Conservation (phyloP, 164 flowering plant species). For the Sedum album region DNA sequence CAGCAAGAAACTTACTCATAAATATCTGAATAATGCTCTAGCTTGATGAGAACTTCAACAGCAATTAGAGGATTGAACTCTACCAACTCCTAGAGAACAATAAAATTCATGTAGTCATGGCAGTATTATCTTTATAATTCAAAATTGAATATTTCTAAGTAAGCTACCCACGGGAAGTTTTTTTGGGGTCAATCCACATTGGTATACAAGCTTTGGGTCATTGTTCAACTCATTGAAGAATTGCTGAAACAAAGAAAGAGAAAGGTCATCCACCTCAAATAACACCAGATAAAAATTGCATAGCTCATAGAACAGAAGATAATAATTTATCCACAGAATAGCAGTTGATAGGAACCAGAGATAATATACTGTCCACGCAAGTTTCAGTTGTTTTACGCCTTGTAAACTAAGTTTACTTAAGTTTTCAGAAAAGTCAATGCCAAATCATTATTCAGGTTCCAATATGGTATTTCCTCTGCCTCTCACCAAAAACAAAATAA, state of each 20-base stretch:
- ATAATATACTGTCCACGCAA: neutral
- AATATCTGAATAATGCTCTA: constrained; percentile 84
- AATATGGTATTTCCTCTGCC: no score
- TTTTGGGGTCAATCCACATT: constrained; percentile 91
- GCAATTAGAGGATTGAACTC: constrained; percentile 94
- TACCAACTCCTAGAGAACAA: constrained; percentile 70
- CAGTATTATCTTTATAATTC: neutral
- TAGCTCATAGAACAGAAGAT: neutral
- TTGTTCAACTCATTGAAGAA: constrained; percentile 67
- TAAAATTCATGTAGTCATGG: constrained; percentile 1
- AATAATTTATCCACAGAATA: neutral
- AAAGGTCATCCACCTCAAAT: neutral
- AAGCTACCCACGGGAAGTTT: constrained; percentile 67
- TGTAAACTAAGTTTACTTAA: neutral
- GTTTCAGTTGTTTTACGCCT: neutral
- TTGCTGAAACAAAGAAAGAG: constrained; percentile 37
- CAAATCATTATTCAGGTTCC: no score
- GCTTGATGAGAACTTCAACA: constrained; percentile 84
- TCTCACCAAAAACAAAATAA: no score
- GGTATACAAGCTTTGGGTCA: constrained; percentile 93
- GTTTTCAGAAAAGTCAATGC: neutral
- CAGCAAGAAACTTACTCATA: constrained; percentile 44
- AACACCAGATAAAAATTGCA: neutral
- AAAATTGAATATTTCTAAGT: neutral
- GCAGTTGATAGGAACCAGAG: neutral